These are phyloP conservation scores for Aspergillus ostianus DNA, from an alignment of 495 filamentous ascomycete species.

Conservation along the genomic window DNA sequence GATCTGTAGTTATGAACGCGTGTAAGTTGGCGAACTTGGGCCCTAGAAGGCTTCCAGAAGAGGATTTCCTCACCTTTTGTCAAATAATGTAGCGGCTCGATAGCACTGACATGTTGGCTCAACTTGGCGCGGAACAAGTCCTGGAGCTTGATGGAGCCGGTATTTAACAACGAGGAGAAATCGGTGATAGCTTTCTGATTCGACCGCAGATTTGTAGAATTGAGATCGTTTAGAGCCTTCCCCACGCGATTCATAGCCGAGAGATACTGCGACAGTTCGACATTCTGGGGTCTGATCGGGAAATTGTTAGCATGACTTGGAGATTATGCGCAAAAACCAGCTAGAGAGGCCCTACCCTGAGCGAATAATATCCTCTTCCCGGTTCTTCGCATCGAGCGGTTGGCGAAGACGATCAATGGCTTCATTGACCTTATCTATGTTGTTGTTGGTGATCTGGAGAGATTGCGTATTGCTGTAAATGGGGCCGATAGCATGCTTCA, in stretches of 20 bases:
- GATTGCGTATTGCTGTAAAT: constrained; percentile 90
- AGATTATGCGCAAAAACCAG: background rate
- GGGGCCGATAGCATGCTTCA: constrained; percentile 88
- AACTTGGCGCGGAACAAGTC: constrained; percentile 74
- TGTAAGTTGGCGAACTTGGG: background rate
- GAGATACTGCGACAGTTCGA: constrained; percentile 81
- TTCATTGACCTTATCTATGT: constrained; percentile 81
- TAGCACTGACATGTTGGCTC: constrained; percentile 65
- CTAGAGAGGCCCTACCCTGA: constrained; percentile 57
- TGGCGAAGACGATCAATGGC: constrained; percentile 86
- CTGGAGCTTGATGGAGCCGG: constrained; percentile 78
- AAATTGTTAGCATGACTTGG: background rate
- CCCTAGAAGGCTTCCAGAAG: background rate
- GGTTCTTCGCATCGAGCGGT: constrained; percentile 80
- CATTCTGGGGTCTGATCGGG: constrained; percentile 64
- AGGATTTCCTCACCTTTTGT: constrained; percentile 63
- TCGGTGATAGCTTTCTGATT: constrained; percentile 88
- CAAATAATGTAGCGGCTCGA: constrained; percentile 90
- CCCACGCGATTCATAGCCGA: constrained; percentile 84
- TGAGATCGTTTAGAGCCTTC: constrained; percentile 75
- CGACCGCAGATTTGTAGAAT: constrained; percentile 79
- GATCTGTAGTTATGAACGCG: constrained; percentile 36
- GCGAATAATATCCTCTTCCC: constrained; percentile 88
- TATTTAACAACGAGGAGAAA: constrained; percentile 69
- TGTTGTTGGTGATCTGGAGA: constrained; percentile 78